Conservation (phyloP, 2,329 filamentous ascomycete genomes). For the Aspergillus persii region DNA sequence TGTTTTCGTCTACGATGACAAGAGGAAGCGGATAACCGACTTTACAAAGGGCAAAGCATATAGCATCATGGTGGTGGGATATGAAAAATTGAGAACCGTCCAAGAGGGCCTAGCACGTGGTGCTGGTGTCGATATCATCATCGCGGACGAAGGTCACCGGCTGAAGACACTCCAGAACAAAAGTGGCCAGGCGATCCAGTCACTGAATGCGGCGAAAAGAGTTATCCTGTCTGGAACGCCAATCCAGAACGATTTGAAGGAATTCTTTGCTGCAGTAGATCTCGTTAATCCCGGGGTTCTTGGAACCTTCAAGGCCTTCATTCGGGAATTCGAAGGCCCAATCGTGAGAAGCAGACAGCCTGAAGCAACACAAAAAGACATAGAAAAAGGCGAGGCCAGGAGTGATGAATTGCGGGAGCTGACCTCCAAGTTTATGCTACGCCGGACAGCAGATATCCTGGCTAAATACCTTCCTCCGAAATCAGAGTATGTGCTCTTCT, state of each 20-base stretch:
- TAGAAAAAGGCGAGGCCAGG: constrained; percentile 62
- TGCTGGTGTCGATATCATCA: constrained; percentile 64
- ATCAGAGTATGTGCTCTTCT: constrained; percentile 66
- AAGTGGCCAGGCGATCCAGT: constrained; percentile 63
- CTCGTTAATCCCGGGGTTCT: constrained; percentile 67
- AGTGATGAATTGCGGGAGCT: constrained; percentile 60
- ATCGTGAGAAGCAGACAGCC: constrained; percentile 65
- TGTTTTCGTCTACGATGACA: constrained; percentile 64
- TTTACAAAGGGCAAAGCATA: constrained; percentile 69
- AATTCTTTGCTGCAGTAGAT: constrained; percentile 67
- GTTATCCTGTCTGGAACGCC: constrained; percentile 67
- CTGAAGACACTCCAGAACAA: constrained; percentile 69
- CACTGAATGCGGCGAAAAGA: constrained; percentile 59
- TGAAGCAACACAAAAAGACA: constrained; percentile 58
- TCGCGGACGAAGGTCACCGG: constrained; percentile 68
- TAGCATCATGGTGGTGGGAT: constrained; percentile 70
- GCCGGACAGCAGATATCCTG: constrained; percentile 65
- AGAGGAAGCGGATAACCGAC: constrained; percentile 60
- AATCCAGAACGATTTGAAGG: constrained; percentile 65
- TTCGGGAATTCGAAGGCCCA: constrained; percentile 62
- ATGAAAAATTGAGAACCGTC: constrained; percentile 66
- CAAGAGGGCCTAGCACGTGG: constrained; percentile 65
- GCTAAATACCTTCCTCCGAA: constrained; percentile 65
- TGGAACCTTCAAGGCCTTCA: constrained; percentile 61
- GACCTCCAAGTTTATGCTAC: constrained; percentile 64